phyloP scores from a whole-genome alignment of 805 yeast genomes.

The Wickerhamomyces subpelliculosus region DNA sequence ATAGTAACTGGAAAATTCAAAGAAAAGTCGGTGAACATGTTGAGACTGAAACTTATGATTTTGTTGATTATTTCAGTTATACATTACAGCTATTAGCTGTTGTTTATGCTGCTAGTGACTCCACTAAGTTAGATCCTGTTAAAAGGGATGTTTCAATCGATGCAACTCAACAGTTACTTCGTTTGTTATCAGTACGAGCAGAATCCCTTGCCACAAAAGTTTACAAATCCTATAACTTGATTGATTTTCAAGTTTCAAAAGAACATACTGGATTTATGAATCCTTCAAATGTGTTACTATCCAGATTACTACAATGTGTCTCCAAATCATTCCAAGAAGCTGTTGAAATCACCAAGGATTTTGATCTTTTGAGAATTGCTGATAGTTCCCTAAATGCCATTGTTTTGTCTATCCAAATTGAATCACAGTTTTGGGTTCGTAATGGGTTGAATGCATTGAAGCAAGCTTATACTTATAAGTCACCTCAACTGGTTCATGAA shows the following conservation, averaged over 20 bases:
- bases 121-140: conserved; percentile 1
- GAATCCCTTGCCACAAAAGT: conserved; percentile 15
- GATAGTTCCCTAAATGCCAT: conserved; percentile 55
- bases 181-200: conserved; percentile 10
- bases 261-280: conserved; percentile 50
- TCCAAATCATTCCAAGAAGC: not conserved
- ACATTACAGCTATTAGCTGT: conserved; percentile 38
- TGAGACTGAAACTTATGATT: conserved; percentile 46
- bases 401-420: conserved; percentile 55
- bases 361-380: conserved; percentile 39
- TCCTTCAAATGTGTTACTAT: conserved; percentile 52
- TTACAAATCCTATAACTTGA: conserved; percentile 20
- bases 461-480: conserved; percentile 43
- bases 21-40: conserved; percentile 69
- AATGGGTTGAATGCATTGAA: conserved; percentile 53
- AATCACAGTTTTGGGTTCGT: conserved; percentile 65
- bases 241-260: conserved; percentile 37
- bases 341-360: conserved; percentile 9
- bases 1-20: conserved; percentile 47
- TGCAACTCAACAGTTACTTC: conserved; percentile 28
- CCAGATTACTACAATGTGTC: conserved; percentile 16
- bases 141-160: not conserved
- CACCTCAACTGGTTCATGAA: conserved; percentile 32
- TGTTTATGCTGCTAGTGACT: conserved; percentile 27
- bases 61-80: conserved; percentile 41